Evolutionary conservation across 768 basidiomycete genomes (phyloP).

Genomic region (Mycena belliarum): DNA sequence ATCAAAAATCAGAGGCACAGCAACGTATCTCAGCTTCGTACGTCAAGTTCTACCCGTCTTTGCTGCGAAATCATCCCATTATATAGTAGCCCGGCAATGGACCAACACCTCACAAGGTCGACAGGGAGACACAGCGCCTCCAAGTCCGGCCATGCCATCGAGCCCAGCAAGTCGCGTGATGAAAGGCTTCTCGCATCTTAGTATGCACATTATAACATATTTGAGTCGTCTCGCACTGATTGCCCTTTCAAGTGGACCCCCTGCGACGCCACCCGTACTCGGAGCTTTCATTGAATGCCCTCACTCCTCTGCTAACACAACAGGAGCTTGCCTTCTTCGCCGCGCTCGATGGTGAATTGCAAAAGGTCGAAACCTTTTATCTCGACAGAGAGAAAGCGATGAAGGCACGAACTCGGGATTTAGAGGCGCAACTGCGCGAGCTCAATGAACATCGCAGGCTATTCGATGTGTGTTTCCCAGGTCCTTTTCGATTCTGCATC

Average conservation of each 20-base stretch:
- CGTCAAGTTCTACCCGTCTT: not conserved
- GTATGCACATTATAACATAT: not conserved
- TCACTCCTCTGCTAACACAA: constrained; percentile 57
- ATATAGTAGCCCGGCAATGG: constrained; percentile 10
- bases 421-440: constrained; percentile 74
- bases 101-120: constrained; percentile 11
- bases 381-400: constrained; percentile 66
- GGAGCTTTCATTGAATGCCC: constrained; percentile 41
- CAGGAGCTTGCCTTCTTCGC: constrained; percentile 75
- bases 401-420: constrained; percentile 41
- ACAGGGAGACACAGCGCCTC: constrained; percentile 3
- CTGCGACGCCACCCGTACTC: constrained; percentile 25
- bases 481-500: not conserved
- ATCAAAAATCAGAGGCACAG: not conserved
- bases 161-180: constrained; percentile 12
- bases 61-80: not conserved
- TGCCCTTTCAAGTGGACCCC: constrained; percentile 4
- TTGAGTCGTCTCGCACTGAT: not conserved
- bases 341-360: constrained; percentile 73
- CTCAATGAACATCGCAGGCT: constrained; percentile 67
- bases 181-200: constrained; percentile 1
- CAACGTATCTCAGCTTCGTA: not conserved
- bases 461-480: constrained; percentile 48
- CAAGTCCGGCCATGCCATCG: constrained; percentile 9
- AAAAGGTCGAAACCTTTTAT: constrained; percentile 87